Percentiles rank a stretch among this genome's conserved stretches.
Evolutionary conservation across 208 protist species (phyloP).

Genomic region (Novymonas esmeraldas): DNA sequence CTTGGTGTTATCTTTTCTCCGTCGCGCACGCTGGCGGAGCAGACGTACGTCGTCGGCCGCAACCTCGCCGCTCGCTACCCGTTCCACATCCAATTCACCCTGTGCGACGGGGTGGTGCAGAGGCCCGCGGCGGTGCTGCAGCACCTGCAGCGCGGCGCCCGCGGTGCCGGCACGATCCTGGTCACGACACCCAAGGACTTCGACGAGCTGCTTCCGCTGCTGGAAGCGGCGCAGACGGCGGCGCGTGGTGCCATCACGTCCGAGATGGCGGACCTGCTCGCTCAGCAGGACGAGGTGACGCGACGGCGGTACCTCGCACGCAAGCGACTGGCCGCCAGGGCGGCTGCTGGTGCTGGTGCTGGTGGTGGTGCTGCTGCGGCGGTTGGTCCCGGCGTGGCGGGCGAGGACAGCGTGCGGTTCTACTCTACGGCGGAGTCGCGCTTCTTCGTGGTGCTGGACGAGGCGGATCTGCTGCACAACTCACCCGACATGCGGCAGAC

Average conservation of each 20-base stretch:
- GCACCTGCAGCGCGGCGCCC: slow-evolving; percentile 44
- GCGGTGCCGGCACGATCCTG: slow-evolving; percentile 75
- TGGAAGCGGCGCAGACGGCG: slow-evolving; percentile 17
- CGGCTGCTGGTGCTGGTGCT: too few relatives aligned
- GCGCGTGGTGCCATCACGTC: not conserved
- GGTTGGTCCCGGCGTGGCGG: too few relatives aligned
- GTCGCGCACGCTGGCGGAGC: slow-evolving; percentile 82
- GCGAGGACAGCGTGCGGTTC: slow-evolving; percentile 19
- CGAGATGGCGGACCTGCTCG: slow-evolving; percentile 34
- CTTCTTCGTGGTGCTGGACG: slow-evolving; percentile 86
- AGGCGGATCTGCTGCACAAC: slow-evolving; percentile 87
- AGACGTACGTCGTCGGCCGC: slow-evolving; percentile 84
- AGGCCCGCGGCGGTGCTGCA: slow-evolving; percentile 41
- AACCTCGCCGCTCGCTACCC: slow-evolving; percentile 70
- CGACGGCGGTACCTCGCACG: slow-evolving; percentile 37
- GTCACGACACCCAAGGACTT: slow-evolving; percentile 86
- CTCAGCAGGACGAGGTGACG: slow-evolving; percentile 63
- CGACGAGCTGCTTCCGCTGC: slow-evolving; percentile 40
- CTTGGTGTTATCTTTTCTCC: slow-evolving; percentile 81
- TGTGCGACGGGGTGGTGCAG: slow-evolving; percentile 80
- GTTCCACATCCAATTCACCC: slow-evolving; percentile 72
- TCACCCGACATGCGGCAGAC: slow-evolving; percentile 61
- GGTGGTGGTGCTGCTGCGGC: too few relatives aligned
- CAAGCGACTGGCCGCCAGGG: not conserved
- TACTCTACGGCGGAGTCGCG: slow-evolving; percentile 23